Base-by-base conservation (phyloP, 2,329 filamentous ascomycete genomes). In the Pseudocercospora vitis region DNA sequence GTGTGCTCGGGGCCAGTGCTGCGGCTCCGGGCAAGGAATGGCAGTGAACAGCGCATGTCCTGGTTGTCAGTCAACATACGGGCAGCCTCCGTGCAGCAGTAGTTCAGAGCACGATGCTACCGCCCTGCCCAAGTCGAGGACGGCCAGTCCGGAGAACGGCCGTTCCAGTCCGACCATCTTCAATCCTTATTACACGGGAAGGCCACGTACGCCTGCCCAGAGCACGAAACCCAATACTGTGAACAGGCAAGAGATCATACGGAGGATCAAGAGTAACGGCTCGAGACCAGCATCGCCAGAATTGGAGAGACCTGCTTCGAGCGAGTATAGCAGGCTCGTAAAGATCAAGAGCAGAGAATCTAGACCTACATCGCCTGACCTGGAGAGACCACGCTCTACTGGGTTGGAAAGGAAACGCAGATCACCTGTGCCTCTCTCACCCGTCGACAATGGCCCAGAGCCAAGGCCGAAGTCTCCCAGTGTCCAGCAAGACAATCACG, bases 231-330 rank as follows among this genome's bases (percentile, higher is more conserved):
- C 56, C 26, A 55, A 55, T 26, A 59, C 69, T 35, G 65, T 74
- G 42, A 84, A 90, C 69, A 81, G 91, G 59, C 83, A 84, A 53
- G 87, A 91, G 70, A 76, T 96, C 63, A 96, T 97, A 53, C 83
- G 91, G 71, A 81, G 86, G 60, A 79, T 96, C 61, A 96, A 96
- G 74, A 83, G 60, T 51, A 53, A 53, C 48, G 64, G 63, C 5
- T 67, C 64, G 12, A 56, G 66, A 37, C 64, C 66, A 8, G 58
- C 56, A 11, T 64, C 62, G 32, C 63, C 63, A 11, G 63, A 65
- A 51, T 28, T 64, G 37, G 59, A 62, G 40, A 57, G 56, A 50
- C 53, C 53, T 3, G 7, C 44, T 23, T 56, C 53, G 23, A 50
- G 50, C 55, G 45, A 53, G 50, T 31, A 61, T 70, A 72, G 51